Base-by-base conservation (phyloP, 495 filamentous ascomycete genomes). In the Penicillium desertorum region DNA sequence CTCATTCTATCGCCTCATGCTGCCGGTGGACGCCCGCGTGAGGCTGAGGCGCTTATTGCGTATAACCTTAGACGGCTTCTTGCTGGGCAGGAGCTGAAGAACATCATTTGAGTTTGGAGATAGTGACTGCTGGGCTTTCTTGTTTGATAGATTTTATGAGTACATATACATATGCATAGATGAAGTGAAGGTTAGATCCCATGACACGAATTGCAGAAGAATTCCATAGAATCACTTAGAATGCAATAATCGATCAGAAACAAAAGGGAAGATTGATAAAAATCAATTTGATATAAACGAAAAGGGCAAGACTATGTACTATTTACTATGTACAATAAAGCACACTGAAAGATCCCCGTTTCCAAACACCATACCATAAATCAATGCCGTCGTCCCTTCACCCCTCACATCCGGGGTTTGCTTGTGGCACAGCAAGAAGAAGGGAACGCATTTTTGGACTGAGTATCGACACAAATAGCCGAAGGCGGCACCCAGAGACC, bases 1-100 rank as follows among this genome's bases (percentile, higher is more conserved):
- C 82, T 86, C 1, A 78, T 86, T 63, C 62, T 89, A 52, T 84
- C 86, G 30, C 79, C 80, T 48, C 87, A 89, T 67, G 88, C 88
- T 57, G 88, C 87, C 14, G 87, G 87, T 27, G 87, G 85, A 1
- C 62, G 82, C 49, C 83, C 83, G 8, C 53, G 53, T 14, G 78
- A 80, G 69, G 81, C 57, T 4, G 81, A 81, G 68, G 70, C 52
- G 54, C 58, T 86, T 54, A 79, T 86, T 45, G 76, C 75, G 46
- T 73, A 78, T 52, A 86, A 86, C 39, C 44, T 86, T 62, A 63
- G 78, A 37, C 58, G 73, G 55, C 79, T 83, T 52, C 48, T 84
- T 58, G 81, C 80, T 5, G 73, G 71, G 2, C 79, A 83, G 75
- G 63, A 70, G 58, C 53, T 86, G 60, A 75, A 70, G 65, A 86